Evolutionary conservation across 2,329 filamentous ascomycete genomes (phyloP), one percentile per base, ranked within the genome.

Genomic region (Macrophomina phaseolina): DNA sequence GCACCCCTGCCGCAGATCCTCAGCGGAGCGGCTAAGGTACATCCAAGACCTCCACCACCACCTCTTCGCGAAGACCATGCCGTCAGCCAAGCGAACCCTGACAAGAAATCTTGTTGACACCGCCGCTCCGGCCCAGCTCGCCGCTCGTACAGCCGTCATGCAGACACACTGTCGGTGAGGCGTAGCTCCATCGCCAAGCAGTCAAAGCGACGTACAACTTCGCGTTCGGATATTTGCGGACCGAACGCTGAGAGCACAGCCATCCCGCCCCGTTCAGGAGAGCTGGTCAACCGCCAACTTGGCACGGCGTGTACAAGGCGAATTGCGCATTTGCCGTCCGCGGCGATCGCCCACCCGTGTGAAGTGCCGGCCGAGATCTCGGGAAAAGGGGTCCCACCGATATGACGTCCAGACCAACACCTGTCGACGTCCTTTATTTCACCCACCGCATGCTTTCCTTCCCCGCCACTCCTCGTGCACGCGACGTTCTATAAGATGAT

Each of bases 1-100:
- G 55, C 23, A 58, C 38, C 56, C 56, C 56, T 61, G 56, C 56
- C 36, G 56, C 28, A 61, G 40, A 61, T 61, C 56, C 23, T 14
- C 6, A 30, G 32, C 52, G 32, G n/a, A 23, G 16, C 52, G 23
- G 52, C 52, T 55, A 36, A 55, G 32, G 34, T 51, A 51, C 52
- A 3, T 40, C 52, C 52, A 56, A 40, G 52, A 38, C 52, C 52
- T 45, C 38, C 23, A 30, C 55, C 38, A 4, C 23, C 46, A 23
- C 18, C n/a, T 23, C 46, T 30, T 52, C 49, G 49, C 28, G 12
- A 4, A n/a, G 11, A 14, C 3, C 55, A 34, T 46, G 9, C 55
- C 55, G n/a, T 42, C 53, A 56, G 53, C 36, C 53, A 56, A 56
- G 34, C 53, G 30, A 52, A 30, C 49, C 28, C 42, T 45, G 42